Evolutionary conservation across 2,329 filamentous ascomycete genomes (phyloP), one percentile per base, ranked within the genome.

Genomic region (Fusarium lyarnte): DNA sequence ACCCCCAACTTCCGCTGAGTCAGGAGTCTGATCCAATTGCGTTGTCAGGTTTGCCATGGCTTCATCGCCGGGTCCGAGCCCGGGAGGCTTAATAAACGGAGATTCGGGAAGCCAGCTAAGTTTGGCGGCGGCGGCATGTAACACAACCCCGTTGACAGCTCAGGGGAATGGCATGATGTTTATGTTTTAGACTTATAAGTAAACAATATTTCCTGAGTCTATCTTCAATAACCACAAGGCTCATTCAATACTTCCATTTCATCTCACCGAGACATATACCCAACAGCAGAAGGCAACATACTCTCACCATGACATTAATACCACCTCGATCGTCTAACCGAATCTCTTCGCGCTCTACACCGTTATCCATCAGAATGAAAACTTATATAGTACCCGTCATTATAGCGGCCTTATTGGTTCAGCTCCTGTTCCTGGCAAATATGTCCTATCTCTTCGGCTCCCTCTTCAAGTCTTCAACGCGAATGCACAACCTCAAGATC

Each of bases 401-500:
- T 1, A 49, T 49, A 41, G n/a, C 11, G 11, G 41, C 54, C 14
- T 36, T 49, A 9, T 35, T 58, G 23, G 31, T 58, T 5, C 54
- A 58, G 17, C 31, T 58, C 2, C 21, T 58, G 8, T 58, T 58
- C 31, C 41, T 58, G 1, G 41, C 31, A 35, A 58, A 58, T 10
- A 49, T 58, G 54, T 58, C 54, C 3, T 58, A 58, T 21, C 54
- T 58, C 31, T 58, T 58, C 3, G 54, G 54, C 9, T 36, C 54
- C 13, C 41, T 58, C 8, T 58, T 49, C 31, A 49, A 58, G 31
- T 58, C 41, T 8, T 27, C 41, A 6, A 36, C 31, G 3, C 54
- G 41, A 36, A 58, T 58, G 54, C 41, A 58, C 5, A 58, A 58
- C 23, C 54, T 58, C 41, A 58, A 49, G 2, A 58, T 58, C 25